Conservation (phyloP, 2,329 filamentous ascomycete genomes). For the Nigrospora sphaerica region DNA sequence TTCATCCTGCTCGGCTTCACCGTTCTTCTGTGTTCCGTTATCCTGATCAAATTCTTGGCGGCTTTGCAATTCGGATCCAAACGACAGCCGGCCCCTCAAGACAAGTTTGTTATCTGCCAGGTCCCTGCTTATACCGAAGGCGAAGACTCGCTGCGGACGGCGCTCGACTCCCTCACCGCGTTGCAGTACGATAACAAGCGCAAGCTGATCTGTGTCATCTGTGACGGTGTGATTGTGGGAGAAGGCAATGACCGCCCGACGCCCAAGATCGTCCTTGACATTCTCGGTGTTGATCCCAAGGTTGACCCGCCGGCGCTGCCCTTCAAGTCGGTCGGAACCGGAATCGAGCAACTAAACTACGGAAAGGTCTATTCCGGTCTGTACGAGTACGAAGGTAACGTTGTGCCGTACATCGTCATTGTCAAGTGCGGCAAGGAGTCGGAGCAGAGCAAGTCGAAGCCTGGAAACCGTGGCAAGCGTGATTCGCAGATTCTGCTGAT, state of each 20-base stretch:
- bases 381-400: constrained; percentile 95
- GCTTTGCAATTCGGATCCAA: constrained; percentile 92
- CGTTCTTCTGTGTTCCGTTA: constrained; percentile 73
- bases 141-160: constrained; percentile 89
- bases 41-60: constrained; percentile 82
- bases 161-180: constrained; percentile 87
- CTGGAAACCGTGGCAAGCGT: constrained; percentile 96
- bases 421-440: constrained; percentile 98
- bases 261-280: constrained; percentile 94
- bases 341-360: constrained; percentile 91
- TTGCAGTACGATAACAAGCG: constrained; percentile 97
- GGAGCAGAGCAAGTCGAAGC: constrained; percentile 83
- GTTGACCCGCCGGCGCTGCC: constrained; percentile 89
- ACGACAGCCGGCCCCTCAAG: constrained; percentile 79
- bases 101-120: constrained; percentile 98
- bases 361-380: constrained; percentile 97
- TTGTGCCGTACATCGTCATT: constrained; percentile 91
- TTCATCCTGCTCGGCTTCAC: constrained; percentile 85
- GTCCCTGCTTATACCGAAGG: constrained; percentile 97
- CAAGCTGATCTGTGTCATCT: constrained; percentile 93
- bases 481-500: constrained; percentile 94
- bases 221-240: constrained; percentile 94
- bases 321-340: constrained; percentile 86
- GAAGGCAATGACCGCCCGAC: constrained; percentile 94
- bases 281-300: constrained; percentile 94